Conservation (phyloP, 805 yeast species). For the Pichia heedii region DNA sequence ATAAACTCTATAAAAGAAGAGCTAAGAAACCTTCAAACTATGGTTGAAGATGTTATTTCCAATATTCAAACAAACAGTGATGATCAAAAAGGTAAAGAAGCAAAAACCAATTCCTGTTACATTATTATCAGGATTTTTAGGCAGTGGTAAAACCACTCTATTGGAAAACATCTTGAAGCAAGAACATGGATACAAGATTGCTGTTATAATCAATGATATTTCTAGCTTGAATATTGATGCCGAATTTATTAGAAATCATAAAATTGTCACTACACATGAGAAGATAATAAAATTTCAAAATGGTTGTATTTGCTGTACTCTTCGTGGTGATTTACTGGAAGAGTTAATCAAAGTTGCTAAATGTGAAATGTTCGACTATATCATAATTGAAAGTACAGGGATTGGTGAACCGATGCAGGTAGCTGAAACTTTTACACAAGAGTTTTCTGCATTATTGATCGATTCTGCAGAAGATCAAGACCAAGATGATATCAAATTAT, state of each 20-base stretch:
- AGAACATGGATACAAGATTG: constrained; percentile 33
- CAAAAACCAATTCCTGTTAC: constrained; percentile 34
- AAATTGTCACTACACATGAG: constrained; percentile 33
- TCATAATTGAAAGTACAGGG: constrained; percentile 39
- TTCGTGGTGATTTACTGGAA: constrained; percentile 37
- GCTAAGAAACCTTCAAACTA: too few species aligned
- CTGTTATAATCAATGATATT: constrained; percentile 39
- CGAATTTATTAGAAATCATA: constrained; percentile 30
- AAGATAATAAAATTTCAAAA: constrained; percentile 37
- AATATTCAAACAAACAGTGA: background rate
- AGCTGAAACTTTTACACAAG: constrained; percentile 39
- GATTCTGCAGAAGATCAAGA: background rate
- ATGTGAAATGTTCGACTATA: constrained; percentile 31
- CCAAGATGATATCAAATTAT: constrained; percentile 7
- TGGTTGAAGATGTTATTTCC: background rate
- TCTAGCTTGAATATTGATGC: constrained; percentile 36
- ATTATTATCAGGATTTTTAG: constrained; percentile 38
- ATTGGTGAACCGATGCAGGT: constrained; percentile 43
- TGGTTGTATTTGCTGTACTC: constrained; percentile 42
- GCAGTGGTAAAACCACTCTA: constrained; percentile 39
- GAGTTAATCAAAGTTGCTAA: constrained; percentile 32
- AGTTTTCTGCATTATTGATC: constrained; percentile 30
- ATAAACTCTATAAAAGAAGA: too few species aligned
- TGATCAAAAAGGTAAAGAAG: background rate
- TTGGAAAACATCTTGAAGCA: constrained; percentile 34